Evolutionary conservation across 805 yeast species (phyloP).

Genomic region (Metschnikowia santaceciliae): DNA sequence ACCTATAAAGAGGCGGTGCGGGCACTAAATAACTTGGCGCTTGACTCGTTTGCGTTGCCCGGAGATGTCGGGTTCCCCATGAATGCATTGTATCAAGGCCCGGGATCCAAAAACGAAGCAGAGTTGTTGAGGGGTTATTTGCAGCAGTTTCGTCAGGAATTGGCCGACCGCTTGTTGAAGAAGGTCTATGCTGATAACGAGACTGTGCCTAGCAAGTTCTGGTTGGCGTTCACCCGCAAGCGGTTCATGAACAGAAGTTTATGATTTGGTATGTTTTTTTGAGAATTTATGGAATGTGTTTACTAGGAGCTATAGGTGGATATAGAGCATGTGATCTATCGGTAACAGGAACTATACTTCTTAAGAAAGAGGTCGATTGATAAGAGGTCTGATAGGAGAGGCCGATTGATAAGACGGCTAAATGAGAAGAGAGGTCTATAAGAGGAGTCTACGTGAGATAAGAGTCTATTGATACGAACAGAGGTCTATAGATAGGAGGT

Average conservation of each 20-base stretch:
- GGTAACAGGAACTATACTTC: no score
- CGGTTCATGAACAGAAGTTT: constrained; percentile 92
- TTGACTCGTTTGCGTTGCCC: constrained; percentile 86
- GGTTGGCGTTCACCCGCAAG: constrained; percentile 95
- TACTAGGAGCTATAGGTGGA: no score
- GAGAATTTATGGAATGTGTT: no score
- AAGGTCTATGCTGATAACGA: constrained; percentile 63
- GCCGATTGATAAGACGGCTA: no score
- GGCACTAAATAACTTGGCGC: constrained; percentile 74
- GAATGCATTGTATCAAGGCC: constrained; percentile 72
- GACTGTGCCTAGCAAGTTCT: constrained; percentile 73
- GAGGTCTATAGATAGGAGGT: no score
- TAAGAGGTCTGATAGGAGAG: no score
- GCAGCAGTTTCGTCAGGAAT: constrained; percentile 92
- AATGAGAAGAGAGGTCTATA: no score
- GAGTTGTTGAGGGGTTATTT: constrained; percentile 78
- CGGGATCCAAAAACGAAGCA: constrained; percentile 68
- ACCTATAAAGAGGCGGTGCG: constrained; percentile 58
- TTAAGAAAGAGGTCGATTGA: no score
- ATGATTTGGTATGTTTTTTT: constrained; percentile 19
- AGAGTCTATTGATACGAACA: no score
- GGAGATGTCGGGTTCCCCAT: constrained; percentile 95
- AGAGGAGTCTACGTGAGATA: no score
- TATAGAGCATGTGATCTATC: no score
- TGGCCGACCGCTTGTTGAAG: constrained; percentile 73